Conservation (phyloP, 768 basidiomycete genomes). For the Phallus indusiatus region DNA sequence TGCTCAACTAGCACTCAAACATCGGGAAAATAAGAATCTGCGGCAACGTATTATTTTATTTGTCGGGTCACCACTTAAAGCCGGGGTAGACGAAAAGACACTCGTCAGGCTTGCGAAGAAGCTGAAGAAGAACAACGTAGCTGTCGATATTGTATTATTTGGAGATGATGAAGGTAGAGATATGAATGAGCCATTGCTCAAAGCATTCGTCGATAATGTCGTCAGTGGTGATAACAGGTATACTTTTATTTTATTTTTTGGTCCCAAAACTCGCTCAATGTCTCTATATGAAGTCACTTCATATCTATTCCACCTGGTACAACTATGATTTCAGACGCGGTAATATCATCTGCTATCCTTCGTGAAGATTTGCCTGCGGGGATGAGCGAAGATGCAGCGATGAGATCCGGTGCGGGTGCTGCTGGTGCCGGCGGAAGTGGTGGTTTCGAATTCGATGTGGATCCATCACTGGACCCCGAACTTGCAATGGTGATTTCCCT, state of each 20-base stretch:
- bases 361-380: constrained; percentile 58
- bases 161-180: constrained; percentile 61
- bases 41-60: constrained; percentile 94
- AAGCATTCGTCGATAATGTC: constrained; percentile 74
- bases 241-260: constrained; percentile 21
- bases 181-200: constrained; percentile 57
- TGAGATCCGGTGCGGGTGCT: constrained; percentile 36
- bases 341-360: constrained; percentile 76
- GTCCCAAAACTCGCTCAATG: background rate
- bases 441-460: constrained; percentile 82
- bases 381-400: constrained; percentile 32
- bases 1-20: constrained; percentile 93
- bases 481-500: constrained; percentile 69
- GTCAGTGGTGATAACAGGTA: constrained; percentile 82
- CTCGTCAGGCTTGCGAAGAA: constrained; percentile 91
- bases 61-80: constrained; percentile 76
- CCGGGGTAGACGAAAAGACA: constrained; percentile 57
- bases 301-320: constrained; percentile 69
- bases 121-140: constrained; percentile 98
- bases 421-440: constrained; percentile 38
- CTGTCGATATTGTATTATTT: constrained; percentile 83
- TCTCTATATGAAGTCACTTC: constrained; percentile 50
- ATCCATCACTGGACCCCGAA: constrained; percentile 93
- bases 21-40: constrained; percentile 96
- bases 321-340: constrained; percentile 67